phyloP scores from a whole-genome alignment of 1,284 basidiomycete species.

The Leccinum pallidistipes region DNA sequence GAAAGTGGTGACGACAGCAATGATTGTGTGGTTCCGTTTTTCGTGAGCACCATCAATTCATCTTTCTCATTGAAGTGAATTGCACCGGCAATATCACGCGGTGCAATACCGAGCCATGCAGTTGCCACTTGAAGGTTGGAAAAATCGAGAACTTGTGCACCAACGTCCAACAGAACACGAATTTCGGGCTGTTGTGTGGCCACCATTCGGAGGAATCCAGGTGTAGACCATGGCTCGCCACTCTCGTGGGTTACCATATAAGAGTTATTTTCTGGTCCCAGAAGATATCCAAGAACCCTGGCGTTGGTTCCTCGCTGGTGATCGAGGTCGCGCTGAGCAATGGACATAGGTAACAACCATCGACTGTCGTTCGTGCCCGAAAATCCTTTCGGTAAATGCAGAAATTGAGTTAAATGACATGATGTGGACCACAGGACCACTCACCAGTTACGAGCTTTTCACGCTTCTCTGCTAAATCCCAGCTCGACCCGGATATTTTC shows the following conservation, averaged over 20 bases:
- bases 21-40: background rate
- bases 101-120: background rate
- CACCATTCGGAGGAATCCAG: background rate
- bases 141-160: background rate
- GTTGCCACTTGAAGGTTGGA: background rate
- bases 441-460: slow-evolving; percentile 27
- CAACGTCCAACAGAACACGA: background rate
- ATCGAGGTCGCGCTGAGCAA: slow-evolving; percentile 43
- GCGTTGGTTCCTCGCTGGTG: slow-evolving; percentile 51
- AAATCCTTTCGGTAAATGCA: slow-evolving; percentile 38
- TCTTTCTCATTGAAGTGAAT: background rate
- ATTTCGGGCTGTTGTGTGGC: background rate
- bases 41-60: background rate
- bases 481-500: slow-evolving; percentile 49
- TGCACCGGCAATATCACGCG: background rate
- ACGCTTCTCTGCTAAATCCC: slow-evolving; percentile 50
- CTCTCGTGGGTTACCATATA: slow-evolving; percentile 30
- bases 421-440: background rate
- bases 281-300: slow-evolving; percentile 45
- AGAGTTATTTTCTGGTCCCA: slow-evolving; percentile 43
- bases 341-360: slow-evolving; percentile 48
- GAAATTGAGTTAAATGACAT: background rate
- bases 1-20: background rate
- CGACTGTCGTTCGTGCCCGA: slow-evolving; percentile 58
- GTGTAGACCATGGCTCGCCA: background rate